Evolutionary conservation across 2,329 filamentous ascomycete species (phyloP).

Genomic region (Xylariaceae sp.): DNA sequence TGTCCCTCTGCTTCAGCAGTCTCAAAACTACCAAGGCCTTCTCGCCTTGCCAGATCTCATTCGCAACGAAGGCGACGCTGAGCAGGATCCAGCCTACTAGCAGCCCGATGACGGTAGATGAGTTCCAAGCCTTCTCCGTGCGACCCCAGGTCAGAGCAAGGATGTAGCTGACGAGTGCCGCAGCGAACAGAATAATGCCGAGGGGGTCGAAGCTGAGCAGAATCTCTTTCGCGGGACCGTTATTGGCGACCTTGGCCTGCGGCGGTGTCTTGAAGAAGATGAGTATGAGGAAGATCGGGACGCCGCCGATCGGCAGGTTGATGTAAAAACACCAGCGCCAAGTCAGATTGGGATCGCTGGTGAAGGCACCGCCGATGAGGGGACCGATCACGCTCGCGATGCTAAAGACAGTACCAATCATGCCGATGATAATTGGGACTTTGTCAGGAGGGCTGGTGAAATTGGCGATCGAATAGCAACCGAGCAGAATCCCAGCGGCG

Average conservation of each 20-base stretch:
- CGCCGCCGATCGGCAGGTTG: conserved; percentile 34
- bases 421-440: conserved; percentile 29
- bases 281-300: conserved; percentile 23
- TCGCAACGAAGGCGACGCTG: conserved; percentile 37
- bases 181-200: conserved; percentile 23
- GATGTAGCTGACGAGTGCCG: conserved; percentile 24
- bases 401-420: conserved; percentile 31
- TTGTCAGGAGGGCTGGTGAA: conserved; percentile 29
- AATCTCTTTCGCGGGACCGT: conserved; percentile 15
- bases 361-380: conserved; percentile 34
- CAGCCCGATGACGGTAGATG: conserved; percentile 34
- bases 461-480: conserved; percentile 28
- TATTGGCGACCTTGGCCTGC: neutral
- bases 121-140: conserved; percentile 25
- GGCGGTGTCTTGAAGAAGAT: conserved; percentile 27
- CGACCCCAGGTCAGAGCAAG: conserved; percentile 32
- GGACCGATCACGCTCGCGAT: conserved; percentile 32
- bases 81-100: conserved; percentile 38
- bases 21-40: conserved; percentile 38
- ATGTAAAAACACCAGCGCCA: conserved; percentile 38
- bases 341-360: conserved; percentile 20
- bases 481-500: conserved; percentile 34
- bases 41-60: conserved; percentile 35
- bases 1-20: conserved; percentile 37
- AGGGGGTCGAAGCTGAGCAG: conserved; percentile 24